Evolutionary conservation across 163 green algal genomes (phyloP), one percentile per base, ranked within the genome.

Genomic region (Scenedesmus sp.): DNA sequence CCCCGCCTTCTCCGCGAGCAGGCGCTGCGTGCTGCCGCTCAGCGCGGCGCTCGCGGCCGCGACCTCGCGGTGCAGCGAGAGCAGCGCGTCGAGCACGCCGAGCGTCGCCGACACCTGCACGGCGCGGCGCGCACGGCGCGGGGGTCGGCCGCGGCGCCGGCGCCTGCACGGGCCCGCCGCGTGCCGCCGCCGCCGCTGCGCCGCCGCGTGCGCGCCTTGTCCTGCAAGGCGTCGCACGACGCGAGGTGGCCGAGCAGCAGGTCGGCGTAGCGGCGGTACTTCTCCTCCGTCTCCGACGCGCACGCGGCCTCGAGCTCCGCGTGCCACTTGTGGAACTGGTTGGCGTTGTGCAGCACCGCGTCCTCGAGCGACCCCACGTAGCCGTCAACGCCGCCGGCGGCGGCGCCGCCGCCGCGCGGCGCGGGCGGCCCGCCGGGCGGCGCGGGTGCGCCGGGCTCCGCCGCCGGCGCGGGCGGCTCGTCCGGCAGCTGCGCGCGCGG

Each of bases 321-420:
- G 63, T 97, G 88, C 95, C 94, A 98, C 60, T 94, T 92, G 84
- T 96, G 96, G 82, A 97, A 97, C 73, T 97, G 88, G 44, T 91
- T 91, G 71, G 81, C 93, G 76, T 93, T 96, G 39, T 96, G 91
- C 64, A 97, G 85, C 29, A 93, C 84, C 0, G 83, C 83, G 47
- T 92, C 87, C 26, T 92, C 86, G 11, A 88, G 53, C 15, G 78
- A 79, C 29, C 82, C 83, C 29, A 42, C 57, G 42, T 84, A 87
- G 26, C 42, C 45, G 22, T 74, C 56, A 7, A 42, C 63, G 1
- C 18, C 47, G 17, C 34, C 29, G 11, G 42, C 56, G 39, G 39
- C 42, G 31, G 14, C 54, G 2, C n/a, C 54, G 26, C 33, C 57
- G 29, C 24, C 29, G 50, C 53, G 18, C 7, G 17, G 50, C 48